A percentile compares a stretch with the other conserved stretches of the same genome.
phyloP scores from a whole-genome alignment of 306 rosid genomes.

The Canavalia ensiformis region DNA sequence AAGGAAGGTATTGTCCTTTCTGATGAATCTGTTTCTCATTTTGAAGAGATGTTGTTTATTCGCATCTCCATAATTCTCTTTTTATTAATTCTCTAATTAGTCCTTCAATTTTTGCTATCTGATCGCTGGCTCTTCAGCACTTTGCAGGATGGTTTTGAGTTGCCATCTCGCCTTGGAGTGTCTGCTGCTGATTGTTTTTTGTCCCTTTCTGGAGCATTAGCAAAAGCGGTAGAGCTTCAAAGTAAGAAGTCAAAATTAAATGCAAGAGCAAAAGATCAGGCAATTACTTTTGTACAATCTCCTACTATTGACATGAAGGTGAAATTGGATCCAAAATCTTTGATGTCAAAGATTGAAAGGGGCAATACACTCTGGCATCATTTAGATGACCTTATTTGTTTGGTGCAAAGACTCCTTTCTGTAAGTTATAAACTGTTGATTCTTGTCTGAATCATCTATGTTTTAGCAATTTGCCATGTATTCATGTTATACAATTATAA shows the following conservation, averaged over 20 bases:
- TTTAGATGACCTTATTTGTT: constrained; percentile 65
- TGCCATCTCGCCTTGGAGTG: constrained; percentile 91
- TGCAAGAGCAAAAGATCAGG: constrained; percentile 52
- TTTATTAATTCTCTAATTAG: background rate
- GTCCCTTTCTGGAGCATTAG: constrained; percentile 71
- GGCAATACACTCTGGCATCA: constrained; percentile 74
- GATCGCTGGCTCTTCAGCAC: constrained; percentile 60
- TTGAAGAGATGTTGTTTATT: background rate
- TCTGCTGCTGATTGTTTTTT: constrained; percentile 89
- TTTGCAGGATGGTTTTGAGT: constrained; percentile 84
- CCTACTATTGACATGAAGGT: constrained; percentile 54
- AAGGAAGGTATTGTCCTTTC: constrained; percentile 72
- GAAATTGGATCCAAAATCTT: constrained; percentile 56
- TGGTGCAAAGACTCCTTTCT: constrained; percentile 76
- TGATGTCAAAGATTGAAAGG: constrained; percentile 54
- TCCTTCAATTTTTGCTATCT: constrained; percentile 37
- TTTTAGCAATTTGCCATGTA: constrained; percentile 27
- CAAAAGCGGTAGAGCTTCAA: constrained; percentile 56
- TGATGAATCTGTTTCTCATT: constrained; percentile 15
- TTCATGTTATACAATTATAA: constrained; percentile 26
- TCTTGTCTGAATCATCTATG: constrained; percentile 37
- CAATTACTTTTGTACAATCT: constrained; percentile 51
- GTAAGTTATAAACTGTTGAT: constrained; percentile 59
- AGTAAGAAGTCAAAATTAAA: constrained; percentile 55
- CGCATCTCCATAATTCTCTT: constrained; percentile 12